Evolutionary conservation across 345 rosid species (phyloP).

Genomic region (Gossypium arboreum): DNA sequence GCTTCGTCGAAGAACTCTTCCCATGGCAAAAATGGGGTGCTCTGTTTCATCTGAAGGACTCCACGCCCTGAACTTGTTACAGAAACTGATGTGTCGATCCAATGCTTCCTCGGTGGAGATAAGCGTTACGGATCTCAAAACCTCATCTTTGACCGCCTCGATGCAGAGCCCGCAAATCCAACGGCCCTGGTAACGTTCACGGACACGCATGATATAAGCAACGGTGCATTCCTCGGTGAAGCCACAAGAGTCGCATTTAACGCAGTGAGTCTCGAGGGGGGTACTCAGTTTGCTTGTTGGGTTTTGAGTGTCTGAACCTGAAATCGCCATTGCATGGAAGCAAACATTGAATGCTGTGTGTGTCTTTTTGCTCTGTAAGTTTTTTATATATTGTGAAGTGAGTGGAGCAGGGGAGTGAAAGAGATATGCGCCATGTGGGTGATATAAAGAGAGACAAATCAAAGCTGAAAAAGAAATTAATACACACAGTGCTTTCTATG

Average conservation of each 20-base stretch:
- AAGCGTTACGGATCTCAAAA: conserved; percentile 35
- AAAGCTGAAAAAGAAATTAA: background rate
- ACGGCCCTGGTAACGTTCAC: conserved; percentile 49
- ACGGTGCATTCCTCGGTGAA: conserved; percentile 65
- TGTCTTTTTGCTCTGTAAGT: background rate
- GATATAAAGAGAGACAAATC: background rate
- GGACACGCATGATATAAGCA: conserved; percentile 41
- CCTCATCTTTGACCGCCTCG: conserved; percentile 62
- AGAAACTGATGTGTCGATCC: conserved; percentile 43
- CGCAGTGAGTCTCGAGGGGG: conserved; percentile 36
- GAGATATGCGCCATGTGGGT: conserved; percentile 9
- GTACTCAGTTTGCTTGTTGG: conserved; percentile 7
- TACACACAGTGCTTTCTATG: background rate
- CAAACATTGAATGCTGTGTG: conserved; percentile 25
- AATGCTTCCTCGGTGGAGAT: conserved; percentile 59
- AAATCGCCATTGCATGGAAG: conserved; percentile 28
- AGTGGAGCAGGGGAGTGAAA: background rate
- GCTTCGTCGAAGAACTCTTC: conserved; percentile 52
- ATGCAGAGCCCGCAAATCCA: conserved; percentile 68
- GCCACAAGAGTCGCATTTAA: conserved; percentile 56
- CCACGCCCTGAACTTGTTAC: conserved; percentile 33
- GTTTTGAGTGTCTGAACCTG: conserved; percentile 29
- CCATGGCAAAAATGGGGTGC: conserved; percentile 62
- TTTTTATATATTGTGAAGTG: background rate
- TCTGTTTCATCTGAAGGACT: conserved; percentile 36